Conservation (phyloP, 2,329 filamentous ascomycete species). For the Cladorrhinum sp. region DNA sequence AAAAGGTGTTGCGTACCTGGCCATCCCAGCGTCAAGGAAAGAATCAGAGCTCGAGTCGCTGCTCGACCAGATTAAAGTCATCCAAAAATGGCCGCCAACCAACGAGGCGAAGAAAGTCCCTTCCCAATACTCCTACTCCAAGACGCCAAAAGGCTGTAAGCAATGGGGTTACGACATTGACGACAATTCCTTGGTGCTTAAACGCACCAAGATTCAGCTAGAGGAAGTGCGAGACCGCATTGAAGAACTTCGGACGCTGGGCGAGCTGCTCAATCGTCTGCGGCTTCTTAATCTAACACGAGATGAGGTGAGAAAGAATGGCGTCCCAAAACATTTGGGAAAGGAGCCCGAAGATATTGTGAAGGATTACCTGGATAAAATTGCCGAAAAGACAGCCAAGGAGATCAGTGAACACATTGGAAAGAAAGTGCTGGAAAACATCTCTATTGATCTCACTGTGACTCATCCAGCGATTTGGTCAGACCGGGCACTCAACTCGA, state of each 20-base stretch:
- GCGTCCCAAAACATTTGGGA: conserved; percentile 21
- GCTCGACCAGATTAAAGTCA: conserved; percentile 19
- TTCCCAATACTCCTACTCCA: conserved; percentile 21
- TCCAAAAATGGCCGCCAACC: conserved; percentile 16
- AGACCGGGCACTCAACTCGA: conserved; percentile 22
- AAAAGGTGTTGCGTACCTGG: conserved; percentile 20
- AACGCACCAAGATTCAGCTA: conserved; percentile 23
- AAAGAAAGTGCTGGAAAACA: conserved; percentile 15
- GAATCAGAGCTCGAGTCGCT: conserved; percentile 15
- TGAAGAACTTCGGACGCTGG: conserved; percentile 14
- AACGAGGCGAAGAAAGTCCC: conserved; percentile 20
- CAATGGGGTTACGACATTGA: conserved; percentile 26
- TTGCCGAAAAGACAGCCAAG: conserved; percentile 20
- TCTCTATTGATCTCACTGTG: conserved; percentile 20
- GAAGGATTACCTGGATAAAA: conserved; percentile 20
- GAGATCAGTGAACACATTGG: conserved; percentile 18
- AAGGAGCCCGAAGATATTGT: conserved; percentile 25
- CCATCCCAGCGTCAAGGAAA: conserved; percentile 12
- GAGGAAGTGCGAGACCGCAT: conserved; percentile 16
- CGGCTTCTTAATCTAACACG: conserved; percentile 15
- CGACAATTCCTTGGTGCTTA: conserved; percentile 23
- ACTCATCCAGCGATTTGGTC: conserved; percentile 26
- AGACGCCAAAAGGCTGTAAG: conserved; percentile 18
- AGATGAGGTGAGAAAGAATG: conserved; percentile 19
- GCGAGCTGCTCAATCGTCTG: conserved; percentile 17